phyloP scores from a whole-genome alignment of 306 rosid genomes.

The Inga laurina region DNA sequence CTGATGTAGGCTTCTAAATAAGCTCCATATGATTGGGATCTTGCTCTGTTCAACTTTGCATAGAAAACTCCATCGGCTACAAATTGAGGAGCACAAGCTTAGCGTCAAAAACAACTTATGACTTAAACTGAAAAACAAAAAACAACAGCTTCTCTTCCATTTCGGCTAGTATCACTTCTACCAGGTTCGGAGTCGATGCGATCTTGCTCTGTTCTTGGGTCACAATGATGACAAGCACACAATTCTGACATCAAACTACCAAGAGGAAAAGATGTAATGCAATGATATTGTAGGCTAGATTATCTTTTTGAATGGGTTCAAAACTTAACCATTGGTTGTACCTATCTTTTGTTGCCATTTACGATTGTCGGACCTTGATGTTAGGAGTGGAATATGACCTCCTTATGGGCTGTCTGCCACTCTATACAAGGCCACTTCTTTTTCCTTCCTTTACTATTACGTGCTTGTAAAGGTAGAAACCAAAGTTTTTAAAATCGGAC shows the following conservation, averaged over 20 bases:
- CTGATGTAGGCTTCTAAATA: no score
- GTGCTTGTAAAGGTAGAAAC: constrained; percentile 55
- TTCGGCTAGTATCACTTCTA: no score
- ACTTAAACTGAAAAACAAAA: no score
- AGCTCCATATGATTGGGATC: no score
- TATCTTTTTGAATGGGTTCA: not conserved
- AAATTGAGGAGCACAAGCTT: no score
- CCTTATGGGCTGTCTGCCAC: constrained; percentile 99
- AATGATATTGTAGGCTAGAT: constrained; percentile 18
- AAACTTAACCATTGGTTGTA: constrained; percentile 16
- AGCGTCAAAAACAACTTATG: no score
- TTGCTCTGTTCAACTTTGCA: no score
- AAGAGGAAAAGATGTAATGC: not conserved
- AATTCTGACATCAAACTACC: constrained; percentile 27
- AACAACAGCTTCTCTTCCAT: no score
- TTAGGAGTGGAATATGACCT: constrained; percentile 95
- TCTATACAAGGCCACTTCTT: constrained; percentile 94
- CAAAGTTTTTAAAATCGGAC: no score
- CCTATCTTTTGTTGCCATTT: constrained; percentile 1
- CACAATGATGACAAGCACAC: not conserved
- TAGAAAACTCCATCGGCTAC: no score
- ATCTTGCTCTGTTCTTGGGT: no score
- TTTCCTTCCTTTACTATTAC: constrained; percentile 96
- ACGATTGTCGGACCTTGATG: constrained; percentile 44
- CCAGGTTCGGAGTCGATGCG: no score